Evolutionary conservation across 495 filamentous ascomycete species (phyloP), one percentile per base, ranked within the genome.

Genomic region (Penicillium bovifimosum): DNA sequence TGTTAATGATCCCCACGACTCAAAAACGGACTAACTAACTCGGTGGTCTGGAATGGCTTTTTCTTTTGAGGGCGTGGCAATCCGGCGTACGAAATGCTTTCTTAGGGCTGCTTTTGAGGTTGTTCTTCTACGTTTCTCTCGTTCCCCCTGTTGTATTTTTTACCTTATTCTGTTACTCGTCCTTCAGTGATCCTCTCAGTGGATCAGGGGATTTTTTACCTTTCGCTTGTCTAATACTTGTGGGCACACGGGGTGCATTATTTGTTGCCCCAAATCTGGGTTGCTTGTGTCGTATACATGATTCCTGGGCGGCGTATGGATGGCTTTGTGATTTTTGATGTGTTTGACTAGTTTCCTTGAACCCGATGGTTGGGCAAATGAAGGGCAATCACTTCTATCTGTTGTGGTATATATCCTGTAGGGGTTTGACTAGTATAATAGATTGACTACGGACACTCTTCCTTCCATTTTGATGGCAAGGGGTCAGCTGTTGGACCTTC

Each of bases 1-100:
- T 73, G 69, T 71, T 73, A 51, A 72, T 64, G 70, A 74, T 72
- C 61, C 63, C 64, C 68, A 68, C 60, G 69, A 65, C 61, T 63
- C 62, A 68, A 69, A 73, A 50, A 71, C 54, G 68, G 60, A 67
- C 52, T 59, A 61, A 60, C 56, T 63, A 62, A 66, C 63, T 42
- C 55, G 54, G 56, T 62, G 60, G 55, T 59, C 57, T 60, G 60
- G 56, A 62, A 58, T 60, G 61, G 59, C 60, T 63, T 55, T 64
- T 52, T 50, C n/a, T 51, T 59, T 55, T 54, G 52, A 60, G 49
- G 65, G 63, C 57, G 63, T 64, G 66, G 55, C 62, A 60, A 61
- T 56, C 54, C 45, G 68, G 68, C 66, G 66, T 67, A 65, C 59
- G 61, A 66, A 54, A 54, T 57, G 34, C 26, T 36, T 45, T 28